phyloP scores from a whole-genome alignment of 768 basidiomycete species.

The Leucosporidium scottii region DNA sequence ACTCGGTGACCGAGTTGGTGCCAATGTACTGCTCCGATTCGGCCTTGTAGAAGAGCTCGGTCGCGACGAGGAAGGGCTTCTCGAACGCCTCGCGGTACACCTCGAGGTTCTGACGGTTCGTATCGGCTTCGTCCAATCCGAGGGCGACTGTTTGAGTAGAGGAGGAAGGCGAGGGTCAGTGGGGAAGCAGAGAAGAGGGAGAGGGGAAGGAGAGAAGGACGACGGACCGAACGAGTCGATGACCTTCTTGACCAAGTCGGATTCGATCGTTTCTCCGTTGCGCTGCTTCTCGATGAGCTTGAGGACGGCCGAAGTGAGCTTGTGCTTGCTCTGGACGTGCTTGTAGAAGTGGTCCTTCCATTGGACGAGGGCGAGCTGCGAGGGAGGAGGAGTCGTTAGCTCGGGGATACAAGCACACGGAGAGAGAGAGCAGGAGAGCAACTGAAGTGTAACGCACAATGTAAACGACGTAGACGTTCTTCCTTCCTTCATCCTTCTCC shows the following conservation, averaged over 20 bases:
- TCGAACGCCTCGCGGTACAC: conserved; percentile 91
- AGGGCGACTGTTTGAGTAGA: conserved; percentile 57
- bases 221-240: conserved; percentile 70
- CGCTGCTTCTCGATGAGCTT: conserved; percentile 86
- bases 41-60: conserved; percentile 82
- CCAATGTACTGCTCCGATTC: conserved; percentile 87
- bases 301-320: conserved; percentile 79
- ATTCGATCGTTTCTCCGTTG: conserved; percentile 89
- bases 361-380: conserved; percentile 82
- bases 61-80: conserved; percentile 74
- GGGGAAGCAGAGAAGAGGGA: background rate
- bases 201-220: background rate
- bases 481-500: conserved; percentile 93
- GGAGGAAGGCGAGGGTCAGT: background rate
- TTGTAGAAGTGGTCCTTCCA: conserved; percentile 90
- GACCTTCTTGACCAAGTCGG: conserved; percentile 84
- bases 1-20: conserved; percentile 83
- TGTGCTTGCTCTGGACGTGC: conserved; percentile 74
- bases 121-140: conserved; percentile 84
- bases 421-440: background rate
- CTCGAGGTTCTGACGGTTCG: conserved; percentile 85
- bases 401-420: too few relatives aligned
- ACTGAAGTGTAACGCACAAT: conserved; percentile 56
- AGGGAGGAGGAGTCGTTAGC: background rate
- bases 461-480: conserved; percentile 89